These are phyloP conservation scores for Apiosordaria backusii DNA, from an alignment of 495 filamentous ascomycete genomes.

Conservation along the genomic window DNA sequence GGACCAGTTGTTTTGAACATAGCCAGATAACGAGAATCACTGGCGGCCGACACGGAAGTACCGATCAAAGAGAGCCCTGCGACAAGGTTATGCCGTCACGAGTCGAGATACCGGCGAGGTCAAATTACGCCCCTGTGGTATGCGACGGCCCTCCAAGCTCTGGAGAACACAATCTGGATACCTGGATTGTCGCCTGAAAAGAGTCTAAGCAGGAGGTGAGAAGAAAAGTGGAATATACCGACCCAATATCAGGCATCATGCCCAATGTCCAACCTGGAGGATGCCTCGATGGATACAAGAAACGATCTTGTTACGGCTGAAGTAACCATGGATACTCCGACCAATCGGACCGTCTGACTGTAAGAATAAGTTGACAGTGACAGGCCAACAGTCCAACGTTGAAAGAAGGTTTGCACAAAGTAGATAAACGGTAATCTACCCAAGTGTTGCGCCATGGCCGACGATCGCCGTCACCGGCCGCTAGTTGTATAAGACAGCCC, in stretches of 20 bases:
- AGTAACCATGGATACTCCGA: no score
- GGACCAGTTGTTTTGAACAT: not conserved
- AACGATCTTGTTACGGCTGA: no score
- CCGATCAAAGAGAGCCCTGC: not conserved
- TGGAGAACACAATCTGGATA: no score
- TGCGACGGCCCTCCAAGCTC: no score
- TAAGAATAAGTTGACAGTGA: no score
- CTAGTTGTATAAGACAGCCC: not conserved
- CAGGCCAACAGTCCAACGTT: not conserved
- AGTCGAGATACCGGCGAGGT: not conserved
- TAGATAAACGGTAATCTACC: not conserved
- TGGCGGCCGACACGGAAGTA: not conserved
- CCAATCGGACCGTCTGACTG: no score
- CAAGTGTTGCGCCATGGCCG: not conserved
- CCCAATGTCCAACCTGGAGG: no score
- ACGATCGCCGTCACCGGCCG: conserved; percentile 3
- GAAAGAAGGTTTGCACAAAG: not conserved
- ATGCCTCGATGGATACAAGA: no score
- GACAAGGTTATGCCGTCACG: not conserved
- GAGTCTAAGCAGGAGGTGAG: no score
- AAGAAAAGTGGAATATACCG: no score
- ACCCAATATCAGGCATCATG: no score
- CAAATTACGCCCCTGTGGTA: not conserved
- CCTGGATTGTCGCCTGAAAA: no score
- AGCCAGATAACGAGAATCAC: not conserved